Evolutionary conservation across 2,329 filamentous ascomycete genomes (phyloP), one percentile per base, ranked within the genome.

Genomic region (Aureobasidium vineae): DNA sequence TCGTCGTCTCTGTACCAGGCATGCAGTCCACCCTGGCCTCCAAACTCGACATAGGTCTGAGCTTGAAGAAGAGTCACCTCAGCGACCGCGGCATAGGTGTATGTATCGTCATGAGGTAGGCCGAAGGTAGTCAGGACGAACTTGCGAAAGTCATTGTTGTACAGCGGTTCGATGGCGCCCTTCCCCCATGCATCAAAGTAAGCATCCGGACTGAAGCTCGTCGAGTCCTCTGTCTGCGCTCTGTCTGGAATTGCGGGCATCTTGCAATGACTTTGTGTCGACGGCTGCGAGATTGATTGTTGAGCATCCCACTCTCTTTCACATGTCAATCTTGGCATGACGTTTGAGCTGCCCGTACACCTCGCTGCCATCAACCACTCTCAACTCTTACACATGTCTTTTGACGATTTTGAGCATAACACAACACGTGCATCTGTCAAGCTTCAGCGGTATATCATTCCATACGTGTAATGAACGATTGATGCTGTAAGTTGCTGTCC

Each of bases 81-180:
- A 6, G 81, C 81, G 15, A 78, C 78, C 16, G 83, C 83, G 67
- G 79, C 78, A 70, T 85, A 85, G 26, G 79, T 76, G 69, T 84
- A 85, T 36, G 66, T 60, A 63, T 74, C 75, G 70, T 84, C 82
- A 0, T 71, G 67, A 5, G 77, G 75, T 4, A 85, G 78, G 13
- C 76, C 75, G 72, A 85, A 85, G 3, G 81, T 77, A 50, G 77
- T 73, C 65, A 78, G 74, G 68, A 85, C 79, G 69, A 81, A 80
- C 59, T 77, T 75, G 38, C 76, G 75, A 61, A 85, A 78, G 66
- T 81, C 77, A 70, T 81, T 77, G 63, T 77, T 70, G 65, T 78
- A 75, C 10, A 77, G 75, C 10, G 74, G 72, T n/a, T 75, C 73
- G 52, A 72, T 72, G n/a, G 72, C 70, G 38, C 78, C 77, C 5